Base-by-base conservation (phyloP, 306 rosid species). In the Senna tora region DNA sequence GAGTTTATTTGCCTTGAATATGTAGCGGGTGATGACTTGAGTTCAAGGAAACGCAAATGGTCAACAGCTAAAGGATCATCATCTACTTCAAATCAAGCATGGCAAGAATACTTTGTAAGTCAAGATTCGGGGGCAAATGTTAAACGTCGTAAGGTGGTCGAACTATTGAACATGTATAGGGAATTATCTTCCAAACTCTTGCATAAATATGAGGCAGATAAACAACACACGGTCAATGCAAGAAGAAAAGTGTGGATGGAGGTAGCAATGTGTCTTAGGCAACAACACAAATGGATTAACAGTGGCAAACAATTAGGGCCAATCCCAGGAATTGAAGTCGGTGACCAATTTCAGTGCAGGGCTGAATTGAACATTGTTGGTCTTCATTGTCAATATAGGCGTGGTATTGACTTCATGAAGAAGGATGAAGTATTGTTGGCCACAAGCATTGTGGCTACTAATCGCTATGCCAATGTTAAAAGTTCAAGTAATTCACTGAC, bases 321-420 rank as follows among this genome's bases (percentile, higher is more conserved):
- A 6, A 53, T 84, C 19, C 49, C 25, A 0, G 91, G 91, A 54
- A 60, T 84, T 22, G 71, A 80, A n/a, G 65, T 87, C 14, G 82
- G 89, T 36, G 91, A 87, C 12, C 20, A 0, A 20, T 87, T 82
- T 50, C 62, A 39, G 7, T 58, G 25, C 17, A 72, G 84, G 71
- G 13, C 36, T 41, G 87, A 87, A 54, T 76, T 87, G 36, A 2
- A 12, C 38, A 39, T 82, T 0, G 25, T 80, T 42, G 91, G 91
- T 14, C 91, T 87, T 47, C 91, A 87, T 50, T 47, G 32, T 4
- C 79, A 52, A 2, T 45, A 25, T 50, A 1, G 0, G 0, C 3
- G 7, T 13, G 89, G 91, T 2, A 84, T 87, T 75, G 89, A 84
- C 77, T 84, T 32, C 63, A 41, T 72, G 64, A 45, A 45, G 19